phyloP scores from a whole-genome alignment of 1,284 basidiomycete genomes.

The Ceratobasidium theobromae region DNA sequence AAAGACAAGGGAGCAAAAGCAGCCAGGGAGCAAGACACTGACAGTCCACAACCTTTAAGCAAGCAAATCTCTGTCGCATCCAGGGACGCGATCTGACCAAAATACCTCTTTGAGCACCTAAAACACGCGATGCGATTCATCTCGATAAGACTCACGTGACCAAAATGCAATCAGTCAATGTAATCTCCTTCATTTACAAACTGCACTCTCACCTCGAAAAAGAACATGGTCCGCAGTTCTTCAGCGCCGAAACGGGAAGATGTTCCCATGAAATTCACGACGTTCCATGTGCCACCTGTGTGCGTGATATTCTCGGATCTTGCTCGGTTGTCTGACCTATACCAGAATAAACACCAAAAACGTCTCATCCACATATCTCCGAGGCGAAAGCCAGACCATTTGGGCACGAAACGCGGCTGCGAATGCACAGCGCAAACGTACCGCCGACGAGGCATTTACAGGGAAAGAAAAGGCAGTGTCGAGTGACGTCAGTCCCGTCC shows the following conservation, averaged over 20 bases:
- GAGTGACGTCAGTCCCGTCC: constrained; percentile 2
- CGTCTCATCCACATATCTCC: constrained; percentile 68
- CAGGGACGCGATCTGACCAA: no score
- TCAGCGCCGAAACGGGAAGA: constrained; percentile 45
- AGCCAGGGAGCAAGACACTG: background rate
- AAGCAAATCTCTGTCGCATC: no score
- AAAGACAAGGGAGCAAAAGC: background rate
- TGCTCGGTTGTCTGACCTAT: background rate
- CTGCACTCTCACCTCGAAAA: background rate
- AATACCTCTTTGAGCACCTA: no score
- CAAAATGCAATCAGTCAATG: no score
- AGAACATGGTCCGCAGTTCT: constrained; percentile 20
- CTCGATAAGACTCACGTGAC: constrained; percentile 24
- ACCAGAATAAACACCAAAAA: constrained; percentile 72
- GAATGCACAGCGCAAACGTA: constrained; percentile 51
- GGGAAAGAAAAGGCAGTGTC: constrained; percentile 23
- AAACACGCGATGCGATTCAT: background rate
- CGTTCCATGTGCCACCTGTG: constrained; percentile 76
- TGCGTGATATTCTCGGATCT: constrained; percentile 45
- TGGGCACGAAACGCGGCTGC: constrained; percentile 63
- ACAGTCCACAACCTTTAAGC: no score
- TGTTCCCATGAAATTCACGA: constrained; percentile 72
- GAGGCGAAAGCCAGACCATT: constrained; percentile 66
- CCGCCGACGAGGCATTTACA: constrained; percentile 41
- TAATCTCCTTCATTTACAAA: background rate